Conservation (phyloP, 2,329 filamentous ascomycete genomes). For the Stagonosporopsis rhizophila region DNA sequence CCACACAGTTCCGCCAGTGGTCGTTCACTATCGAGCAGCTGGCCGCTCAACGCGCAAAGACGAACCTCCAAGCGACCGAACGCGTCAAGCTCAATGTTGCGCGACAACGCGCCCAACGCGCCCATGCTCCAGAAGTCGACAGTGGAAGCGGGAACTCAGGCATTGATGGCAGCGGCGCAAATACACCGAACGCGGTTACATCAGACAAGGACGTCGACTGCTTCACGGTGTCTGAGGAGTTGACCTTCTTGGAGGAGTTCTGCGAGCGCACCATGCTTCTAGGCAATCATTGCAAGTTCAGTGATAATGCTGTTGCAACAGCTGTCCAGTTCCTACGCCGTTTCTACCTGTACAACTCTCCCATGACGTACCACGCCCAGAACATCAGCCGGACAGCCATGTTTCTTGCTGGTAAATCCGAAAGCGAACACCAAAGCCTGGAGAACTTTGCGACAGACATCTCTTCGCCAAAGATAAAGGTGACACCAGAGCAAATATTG, state of each 20-base stretch:
- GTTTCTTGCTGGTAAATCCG: constrained; percentile 92
- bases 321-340: constrained; percentile 89
- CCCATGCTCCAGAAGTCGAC: constrained; percentile 42
- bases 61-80: constrained; percentile 79
- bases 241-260: constrained; percentile 81
- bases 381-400: constrained; percentile 88
- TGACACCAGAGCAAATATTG: constrained; percentile 80
- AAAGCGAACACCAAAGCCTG: constrained; percentile 77
- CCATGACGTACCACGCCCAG: constrained; percentile 94
- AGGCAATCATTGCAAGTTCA: constrained; percentile 66
- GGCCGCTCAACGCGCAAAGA: constrained; percentile 73
- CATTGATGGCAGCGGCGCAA: constrained; percentile 44
- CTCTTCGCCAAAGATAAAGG: constrained; percentile 47
- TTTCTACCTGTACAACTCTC: constrained; percentile 94
- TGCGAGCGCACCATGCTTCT: constrained; percentile 65
- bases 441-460: constrained; percentile 61
- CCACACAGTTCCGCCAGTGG: constrained; percentile 91
- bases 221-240: constrained; percentile 83
- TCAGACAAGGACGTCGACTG: constrained; percentile 70
- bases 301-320: constrained; percentile 72
- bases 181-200: constrained; percentile 33
- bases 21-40: constrained; percentile 82
- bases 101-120: constrained; percentile 52
- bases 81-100: constrained; percentile 66
- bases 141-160: constrained; percentile 26